Evolutionary conservation across 805 yeast species (phyloP).

Genomic region (Saccharomycopsis oosterbeekiorum): DNA sequence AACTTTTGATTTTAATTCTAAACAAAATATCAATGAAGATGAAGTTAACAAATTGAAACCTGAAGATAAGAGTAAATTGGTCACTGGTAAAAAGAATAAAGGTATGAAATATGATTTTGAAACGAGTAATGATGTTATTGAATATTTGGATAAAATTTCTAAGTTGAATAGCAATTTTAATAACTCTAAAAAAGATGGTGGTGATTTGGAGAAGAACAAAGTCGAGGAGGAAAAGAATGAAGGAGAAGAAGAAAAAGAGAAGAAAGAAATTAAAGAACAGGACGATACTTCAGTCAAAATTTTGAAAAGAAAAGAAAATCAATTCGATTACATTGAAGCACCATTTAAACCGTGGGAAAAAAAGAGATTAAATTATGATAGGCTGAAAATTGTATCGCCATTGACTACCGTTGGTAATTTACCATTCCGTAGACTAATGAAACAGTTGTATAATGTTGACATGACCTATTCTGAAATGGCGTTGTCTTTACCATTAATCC

Average conservation of each 20-base stretch:
- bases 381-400: constrained; percentile 87
- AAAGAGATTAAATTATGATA: constrained; percentile 53
- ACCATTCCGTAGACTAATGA: constrained; percentile 91
- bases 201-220: constrained; percentile 1
- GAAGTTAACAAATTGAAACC: constrained; percentile 57
- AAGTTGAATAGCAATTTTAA: constrained; percentile 29
- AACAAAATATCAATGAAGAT: constrained; percentile 28
- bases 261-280: constrained; percentile 19
- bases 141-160: constrained; percentile 55
- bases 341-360: constrained; percentile 76
- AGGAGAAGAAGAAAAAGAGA: constrained; percentile 26
- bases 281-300: constrained; percentile 8
- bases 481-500: constrained; percentile 69
- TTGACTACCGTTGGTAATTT: constrained; percentile 95
- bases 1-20: constrained; percentile 32
- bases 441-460: constrained; percentile 72
- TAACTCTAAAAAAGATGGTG: constrained; percentile 22
- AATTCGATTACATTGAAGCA: constrained; percentile 58
- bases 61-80: constrained; percentile 32
- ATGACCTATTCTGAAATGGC: constrained; percentile 96
- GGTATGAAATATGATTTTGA: constrained; percentile 52
- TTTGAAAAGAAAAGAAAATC: constrained; percentile 25
- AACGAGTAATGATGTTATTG: constrained; percentile 46
- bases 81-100: constrained; percentile 20
- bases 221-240: constrained; percentile 28